Base-by-base conservation (phyloP, 441 rosid genomes). In the Aleurites moluccanus region DNA sequence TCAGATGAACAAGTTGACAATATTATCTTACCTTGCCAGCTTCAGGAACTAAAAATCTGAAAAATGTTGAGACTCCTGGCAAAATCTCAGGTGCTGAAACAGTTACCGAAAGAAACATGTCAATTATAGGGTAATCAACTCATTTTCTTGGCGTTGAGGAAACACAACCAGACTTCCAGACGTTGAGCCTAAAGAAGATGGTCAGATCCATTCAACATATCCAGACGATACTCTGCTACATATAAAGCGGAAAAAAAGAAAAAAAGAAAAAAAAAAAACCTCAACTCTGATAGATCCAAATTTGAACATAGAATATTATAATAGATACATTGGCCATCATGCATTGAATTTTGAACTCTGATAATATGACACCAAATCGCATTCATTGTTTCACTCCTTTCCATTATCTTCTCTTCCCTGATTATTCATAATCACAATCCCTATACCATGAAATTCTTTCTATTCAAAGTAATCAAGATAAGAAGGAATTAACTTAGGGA, bases 11-110 rank as follows among this genome's bases (percentile, higher is more conserved):
- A 44, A 57, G 57, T 68, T 38, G 62, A 28, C 55, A 56, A 63
- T 42, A 40, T 44, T 20, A 30, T 10, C 77, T 62, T 80, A 84
- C 92, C 75, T 82, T 80, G 76, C 82, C 64, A 35, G 88, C 81
- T 78, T 86, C 84, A 61, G 90, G 93, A 69, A 85, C 50, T 53
- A 68, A 14, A 18, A 83, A 82, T 52, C 78, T 77, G 81, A 89
- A 83, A 50, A 50, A 77, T 6, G 87, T 74, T 33, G 85, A 72
- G 27, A 87, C 63, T 74, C 91, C 90, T 21, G 88, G 89, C 44
- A 85, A 27, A 73, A 87, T 56, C 75, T 85, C 88, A 59, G 75
- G 79, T 74, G 82, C 93, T 89, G 82, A 49, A 69, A 44, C 15
- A 76, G 47, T 56, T 20, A 52, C 25, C 28, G 72, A 55, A 21